Conservation (phyloP, 2,329 filamentous ascomycete genomes). For the Intubia oerlemansii region DNA sequence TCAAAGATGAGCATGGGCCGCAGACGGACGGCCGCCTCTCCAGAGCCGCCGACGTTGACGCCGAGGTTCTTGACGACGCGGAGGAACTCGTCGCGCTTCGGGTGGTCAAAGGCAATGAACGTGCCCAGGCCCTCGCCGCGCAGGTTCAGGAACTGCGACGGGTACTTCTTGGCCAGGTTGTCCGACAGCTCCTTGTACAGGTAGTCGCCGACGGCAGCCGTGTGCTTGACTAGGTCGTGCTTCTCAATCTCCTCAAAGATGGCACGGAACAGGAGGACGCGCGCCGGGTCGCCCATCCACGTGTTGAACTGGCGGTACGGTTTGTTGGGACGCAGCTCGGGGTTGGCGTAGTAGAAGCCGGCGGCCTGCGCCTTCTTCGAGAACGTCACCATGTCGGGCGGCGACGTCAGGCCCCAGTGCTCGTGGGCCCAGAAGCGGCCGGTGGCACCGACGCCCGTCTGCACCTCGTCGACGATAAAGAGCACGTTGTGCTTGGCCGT, state of each 20-base stretch:
- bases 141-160: slow-evolving; percentile 58
- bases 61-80: slow-evolving; percentile 57
- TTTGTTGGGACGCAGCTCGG: slow-evolving; percentile 65
- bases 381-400: slow-evolving; percentile 88
- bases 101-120: slow-evolving; percentile 80
- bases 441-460: slow-evolving; percentile 79
- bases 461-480: slow-evolving; percentile 84
- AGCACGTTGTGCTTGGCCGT: slow-evolving; percentile 59
- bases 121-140: slow-evolving; percentile 75
- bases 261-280: slow-evolving; percentile 64
- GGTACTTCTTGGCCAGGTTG: slow-evolving; percentile 43
- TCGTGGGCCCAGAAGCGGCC: slow-evolving; percentile 94
- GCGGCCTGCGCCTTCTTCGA: slow-evolving; percentile 89
- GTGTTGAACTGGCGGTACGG: slow-evolving; percentile 94
- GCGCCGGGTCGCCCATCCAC: slow-evolving; percentile 88
- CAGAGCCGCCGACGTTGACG: slow-evolving; percentile 72
- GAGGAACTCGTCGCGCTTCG: slow-evolving; percentile 58
- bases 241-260: slow-evolving; percentile 63
- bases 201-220: slow-evolving; percentile 57
- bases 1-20: slow-evolving; percentile 85
- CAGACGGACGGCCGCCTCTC: slow-evolving; percentile 53
- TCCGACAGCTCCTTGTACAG: slow-evolving; percentile 47
- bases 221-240: slow-evolving; percentile 57
- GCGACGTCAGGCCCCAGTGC: slow-evolving; percentile 63
- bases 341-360: slow-evolving; percentile 76